Conservation (phyloP, 331 rosid species). For the Erythrophleum ivorense region DNA sequence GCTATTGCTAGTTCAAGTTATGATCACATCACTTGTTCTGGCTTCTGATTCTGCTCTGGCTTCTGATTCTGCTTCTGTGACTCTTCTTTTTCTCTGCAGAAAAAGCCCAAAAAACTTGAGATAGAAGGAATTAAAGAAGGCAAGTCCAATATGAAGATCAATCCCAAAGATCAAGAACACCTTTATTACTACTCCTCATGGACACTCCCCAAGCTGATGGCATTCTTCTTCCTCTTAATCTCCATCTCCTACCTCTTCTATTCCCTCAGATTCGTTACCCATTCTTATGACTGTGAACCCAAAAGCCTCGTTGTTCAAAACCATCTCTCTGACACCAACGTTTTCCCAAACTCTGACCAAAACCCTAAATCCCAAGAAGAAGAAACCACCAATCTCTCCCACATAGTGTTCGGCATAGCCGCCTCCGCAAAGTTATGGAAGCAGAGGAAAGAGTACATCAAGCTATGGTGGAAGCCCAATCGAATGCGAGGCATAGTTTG, state of each 20-base stretch:
- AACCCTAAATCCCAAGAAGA: slow-evolving; percentile 9
- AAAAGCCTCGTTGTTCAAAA: background rate
- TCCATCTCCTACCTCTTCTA: slow-evolving; percentile 51
- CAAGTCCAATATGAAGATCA: slow-evolving; percentile 45
- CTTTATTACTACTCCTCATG: slow-evolving; percentile 30
- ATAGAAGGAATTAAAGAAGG: background rate
- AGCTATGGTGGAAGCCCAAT: slow-evolving; percentile 64
- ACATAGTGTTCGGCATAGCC: slow-evolving; percentile 72
- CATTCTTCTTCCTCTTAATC: slow-evolving; percentile 54
- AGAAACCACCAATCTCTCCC: slow-evolving; percentile 50
- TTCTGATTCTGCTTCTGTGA: background rate
- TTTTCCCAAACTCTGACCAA: background rate
- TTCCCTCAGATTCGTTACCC: slow-evolving; percentile 46
- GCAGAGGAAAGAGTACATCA: slow-evolving; percentile 67
- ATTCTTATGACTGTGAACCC: slow-evolving; percentile 35
- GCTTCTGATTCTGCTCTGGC: too few relatives aligned
- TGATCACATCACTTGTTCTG: background rate
- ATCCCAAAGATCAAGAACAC: slow-evolving; percentile 52
- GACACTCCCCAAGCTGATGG: slow-evolving; percentile 49
- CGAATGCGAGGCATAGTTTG: slow-evolving; percentile 70
- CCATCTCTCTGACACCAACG: background rate
- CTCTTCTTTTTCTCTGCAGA: background rate
- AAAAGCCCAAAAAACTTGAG: background rate
- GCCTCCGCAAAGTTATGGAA: slow-evolving; percentile 75
- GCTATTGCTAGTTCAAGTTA: background rate